A percentile compares a stretch with the other conserved stretches of the same genome.
These are phyloP conservation scores for Thecaphora thlaspeos DNA, from an alignment of 1,284 basidiomycete species.

Conservation along the genomic window DNA sequence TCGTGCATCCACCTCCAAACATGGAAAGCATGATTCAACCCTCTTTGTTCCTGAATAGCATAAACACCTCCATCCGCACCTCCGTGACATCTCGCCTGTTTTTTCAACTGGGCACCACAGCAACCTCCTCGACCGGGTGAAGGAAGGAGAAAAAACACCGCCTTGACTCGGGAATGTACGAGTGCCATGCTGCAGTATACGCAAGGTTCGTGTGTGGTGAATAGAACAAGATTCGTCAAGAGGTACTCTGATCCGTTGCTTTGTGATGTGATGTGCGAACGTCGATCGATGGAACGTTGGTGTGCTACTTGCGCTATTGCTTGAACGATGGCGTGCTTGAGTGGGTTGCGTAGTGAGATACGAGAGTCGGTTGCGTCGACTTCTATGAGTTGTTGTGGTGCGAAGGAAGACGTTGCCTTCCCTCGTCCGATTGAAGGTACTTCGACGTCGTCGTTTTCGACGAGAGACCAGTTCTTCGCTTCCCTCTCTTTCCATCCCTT, in stretches of 20 bases:
- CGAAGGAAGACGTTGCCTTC: no score
- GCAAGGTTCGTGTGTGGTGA: constrained; percentile 55
- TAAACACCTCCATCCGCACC: constrained; percentile 50
- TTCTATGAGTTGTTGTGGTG: no score
- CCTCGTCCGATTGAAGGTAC: no score
- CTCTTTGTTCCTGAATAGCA: constrained; percentile 59
- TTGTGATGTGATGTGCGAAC: background rate
- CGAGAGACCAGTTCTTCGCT: constrained; percentile 10
- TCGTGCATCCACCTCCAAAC: constrained; percentile 57
- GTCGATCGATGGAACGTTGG: constrained; percentile 5
- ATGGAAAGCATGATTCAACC: constrained; percentile 59
- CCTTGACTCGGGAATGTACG: constrained; percentile 47
- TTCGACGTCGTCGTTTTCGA: no score
- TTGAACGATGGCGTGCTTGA: constrained; percentile 50
- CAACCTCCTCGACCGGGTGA: constrained; percentile 46
- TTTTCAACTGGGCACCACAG: constrained; percentile 31
- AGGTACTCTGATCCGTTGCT: constrained; percentile 53
- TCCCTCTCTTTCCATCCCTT: constrained; percentile 13
- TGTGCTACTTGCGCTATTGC: constrained; percentile 20
- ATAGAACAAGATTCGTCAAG: constrained; percentile 45
- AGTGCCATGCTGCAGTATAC: constrained; percentile 55
- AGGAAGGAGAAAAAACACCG: constrained; percentile 46
- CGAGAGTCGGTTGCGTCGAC: constrained; percentile 46
- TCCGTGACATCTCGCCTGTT: constrained; percentile 10
- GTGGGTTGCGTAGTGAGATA: constrained; percentile 33